Conservation (phyloP, 2,329 filamentous ascomycete species). For the Colletotrichum falcatum region DNA sequence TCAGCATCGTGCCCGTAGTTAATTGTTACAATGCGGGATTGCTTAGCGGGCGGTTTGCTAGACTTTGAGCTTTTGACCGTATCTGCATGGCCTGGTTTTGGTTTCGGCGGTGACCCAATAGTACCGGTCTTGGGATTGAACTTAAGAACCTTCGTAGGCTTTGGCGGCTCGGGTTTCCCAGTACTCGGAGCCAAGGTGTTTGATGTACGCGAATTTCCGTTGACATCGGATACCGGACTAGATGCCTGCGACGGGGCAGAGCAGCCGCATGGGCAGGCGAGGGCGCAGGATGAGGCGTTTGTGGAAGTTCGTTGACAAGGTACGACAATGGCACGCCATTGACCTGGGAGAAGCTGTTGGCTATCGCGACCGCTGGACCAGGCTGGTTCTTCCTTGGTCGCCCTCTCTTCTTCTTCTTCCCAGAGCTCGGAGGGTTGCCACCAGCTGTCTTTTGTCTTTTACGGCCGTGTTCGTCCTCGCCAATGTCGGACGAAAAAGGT, state of each 20-base stretch:
- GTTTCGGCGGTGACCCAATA: slow-evolving; percentile 70
- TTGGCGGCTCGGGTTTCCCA: slow-evolving; percentile 42
- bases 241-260: background rate
- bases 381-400: slow-evolving; percentile 46
- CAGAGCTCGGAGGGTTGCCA: slow-evolving; percentile 38
- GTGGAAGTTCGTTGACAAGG: slow-evolving; percentile 14
- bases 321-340: background rate
- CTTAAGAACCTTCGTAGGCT: slow-evolving; percentile 57
- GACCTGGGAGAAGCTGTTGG: slow-evolving; percentile 43
- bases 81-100: slow-evolving; percentile 54
- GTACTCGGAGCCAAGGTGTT: background rate
- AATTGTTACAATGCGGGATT: slow-evolving; percentile 28
- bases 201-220: background rate
- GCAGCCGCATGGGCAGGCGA: background rate
- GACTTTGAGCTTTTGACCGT: slow-evolving; percentile 28
- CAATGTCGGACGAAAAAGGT: slow-evolving; percentile 23
- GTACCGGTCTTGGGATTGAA: slow-evolving; percentile 72
- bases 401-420: slow-evolving; percentile 40
- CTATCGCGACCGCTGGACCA: slow-evolving; percentile 42
- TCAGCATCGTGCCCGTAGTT: slow-evolving; percentile 50
- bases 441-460: slow-evolving; percentile 46
- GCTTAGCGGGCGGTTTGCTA: slow-evolving; percentile 19
- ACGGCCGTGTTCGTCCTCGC: slow-evolving; percentile 36
- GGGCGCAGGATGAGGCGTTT: slow-evolving; percentile 3
- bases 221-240: background rate